Base-by-base conservation (phyloP, 2,329 filamentous ascomycete species). In the Epichloe uncinata region DNA sequence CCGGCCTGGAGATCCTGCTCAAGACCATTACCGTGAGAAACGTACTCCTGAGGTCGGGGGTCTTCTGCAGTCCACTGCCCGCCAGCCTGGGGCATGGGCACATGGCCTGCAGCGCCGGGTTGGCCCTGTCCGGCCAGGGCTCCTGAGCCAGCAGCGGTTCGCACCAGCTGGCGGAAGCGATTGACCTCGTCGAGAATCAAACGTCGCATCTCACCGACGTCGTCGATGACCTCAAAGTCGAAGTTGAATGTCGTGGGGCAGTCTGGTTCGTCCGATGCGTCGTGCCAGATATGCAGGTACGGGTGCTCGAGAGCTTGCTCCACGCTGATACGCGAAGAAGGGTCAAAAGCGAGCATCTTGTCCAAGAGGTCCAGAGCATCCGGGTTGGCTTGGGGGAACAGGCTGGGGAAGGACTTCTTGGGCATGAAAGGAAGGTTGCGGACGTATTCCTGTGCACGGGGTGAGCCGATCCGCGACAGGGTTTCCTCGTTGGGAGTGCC, bases 221-320 rank as follows among this genome's bases (percentile, higher is more conserved):
- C 93, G 48, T 98, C 91, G 38, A 96, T 81, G n/a, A 95, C 83
- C 67, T 98, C 93, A 63, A 98, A 98, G 66, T 91, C 85, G 73
- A 98, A 98, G 74, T 98, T 90, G 70, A 98, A 98, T 16, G 88
- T 90, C 15, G 85, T 87, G 0, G 90, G 90, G 72, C 91, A 97
- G 56, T 84, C 80, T 18, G 93, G 93, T 73, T 98, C 93, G 69
- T 98, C 93, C 4, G 86, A 90, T 48, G 90, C 87, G 60, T 98
- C 93, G 72, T 98, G 93, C 93, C 93, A 97, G 72, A 98, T 96
- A 63, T 91, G 81, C 50, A 98, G 78, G 70, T 98, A 98, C 35
- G 85, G 85, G 73, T 98, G 93, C 73, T 97, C 90, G 51, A 98
- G 82, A 16, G 93, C 93, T 62, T 91, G 81, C 69, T 98, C 93